These are phyloP conservation scores for Salix dunnii DNA, from an alignment of 345 rosid genomes.

Conservation along the genomic window DNA sequence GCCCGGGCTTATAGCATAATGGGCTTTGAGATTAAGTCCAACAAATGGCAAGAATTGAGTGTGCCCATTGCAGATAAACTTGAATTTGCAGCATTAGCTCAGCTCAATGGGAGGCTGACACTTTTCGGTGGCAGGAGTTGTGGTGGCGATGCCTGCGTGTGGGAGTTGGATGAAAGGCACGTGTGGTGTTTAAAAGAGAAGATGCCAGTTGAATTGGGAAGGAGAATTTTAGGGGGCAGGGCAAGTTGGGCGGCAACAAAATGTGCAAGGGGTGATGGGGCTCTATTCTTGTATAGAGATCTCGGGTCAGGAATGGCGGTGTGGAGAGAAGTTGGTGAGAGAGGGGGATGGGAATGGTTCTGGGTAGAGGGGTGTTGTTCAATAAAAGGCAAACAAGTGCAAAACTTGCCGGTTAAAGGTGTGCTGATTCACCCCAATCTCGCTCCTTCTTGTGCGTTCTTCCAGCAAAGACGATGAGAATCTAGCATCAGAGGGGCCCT, in stretches of 20 bases:
- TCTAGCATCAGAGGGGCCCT: no score
- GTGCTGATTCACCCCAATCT: conserved; percentile 42
- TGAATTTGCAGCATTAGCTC: conserved; percentile 37
- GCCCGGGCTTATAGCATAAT: conserved; percentile 51
- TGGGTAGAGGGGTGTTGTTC: conserved; percentile 47
- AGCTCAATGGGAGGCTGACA: conserved; percentile 27
- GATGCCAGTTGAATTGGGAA: conserved; percentile 36
- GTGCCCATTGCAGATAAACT: conserved; percentile 45
- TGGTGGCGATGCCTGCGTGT: conserved; percentile 23
- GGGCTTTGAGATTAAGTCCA: conserved; percentile 36
- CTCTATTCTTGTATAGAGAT: conserved; percentile 43
- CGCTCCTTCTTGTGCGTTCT: conserved; percentile 8
- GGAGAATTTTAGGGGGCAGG: conserved; percentile 29
- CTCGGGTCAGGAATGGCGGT: conserved; percentile 49
- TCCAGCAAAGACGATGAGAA: no score
- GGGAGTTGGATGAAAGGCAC: conserved; percentile 37
- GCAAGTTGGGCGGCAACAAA: conserved; percentile 39
- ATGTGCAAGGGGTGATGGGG: conserved; percentile 39
- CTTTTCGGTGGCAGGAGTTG: conserved; percentile 35
- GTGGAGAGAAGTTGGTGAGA: conserved; percentile 36
- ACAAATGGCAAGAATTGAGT: conserved; percentile 44
- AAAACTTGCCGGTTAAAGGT: conserved; percentile 34
- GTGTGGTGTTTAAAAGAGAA: conserved; percentile 34
- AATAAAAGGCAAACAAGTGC: conserved; percentile 26
- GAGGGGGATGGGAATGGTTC: conserved; percentile 43